Evolutionary conservation across 352 stramenopile genomes (phyloP), one percentile per base, ranked within the genome.

Genomic region (Thalassiosira livingstoniorum): DNA sequence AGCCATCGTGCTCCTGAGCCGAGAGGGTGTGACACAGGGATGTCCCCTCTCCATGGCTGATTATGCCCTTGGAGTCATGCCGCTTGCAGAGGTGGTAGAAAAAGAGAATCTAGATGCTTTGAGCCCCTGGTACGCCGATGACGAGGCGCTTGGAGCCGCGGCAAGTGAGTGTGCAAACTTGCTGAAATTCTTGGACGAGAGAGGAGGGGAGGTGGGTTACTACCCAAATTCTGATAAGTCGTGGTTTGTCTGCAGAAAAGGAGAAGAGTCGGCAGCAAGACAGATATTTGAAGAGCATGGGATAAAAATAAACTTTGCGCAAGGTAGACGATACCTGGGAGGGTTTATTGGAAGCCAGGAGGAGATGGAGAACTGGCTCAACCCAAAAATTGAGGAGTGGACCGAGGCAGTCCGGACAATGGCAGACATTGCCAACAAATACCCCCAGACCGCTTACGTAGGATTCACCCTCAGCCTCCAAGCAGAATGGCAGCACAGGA

Each of bases 371-470:
- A 1, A 55, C 4, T 85, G 63, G 78, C 34, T 80, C 21, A 31
- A 57, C 15, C 4, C 34, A 15, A 67, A 55, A 57, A 64, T 80
- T 5, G 37, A 42, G 2, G 57, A 69, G 53, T 85, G 78, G 69
- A 53, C 31, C 27, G 1, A 27, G 5, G 58, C 23, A 27, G 55
- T 85, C 1, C 1, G 55, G 23, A 42, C 31, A 0, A 18, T 78
- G 1, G 35, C 64, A 23, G 42, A 23, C 4, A 37, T 81, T 11
- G 64, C 74, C 2, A 43, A 51, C 42, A 42, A 27, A 21, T 87
- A 51, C 42, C 78, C 75, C 1, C 83, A 85, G 65, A 77, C 75
- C 21, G 83, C 66, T 27, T 90, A 83, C 73, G 57, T 58, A 37
- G 75, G 83, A 0, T 60, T 90, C 34, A 57, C 34, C 2, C 62